Evolutionary conservation across 2,329 filamentous ascomycete genomes (phyloP), one percentile per base, ranked within the genome.

Genomic region (Teratosphaeriaceae sp.): DNA sequence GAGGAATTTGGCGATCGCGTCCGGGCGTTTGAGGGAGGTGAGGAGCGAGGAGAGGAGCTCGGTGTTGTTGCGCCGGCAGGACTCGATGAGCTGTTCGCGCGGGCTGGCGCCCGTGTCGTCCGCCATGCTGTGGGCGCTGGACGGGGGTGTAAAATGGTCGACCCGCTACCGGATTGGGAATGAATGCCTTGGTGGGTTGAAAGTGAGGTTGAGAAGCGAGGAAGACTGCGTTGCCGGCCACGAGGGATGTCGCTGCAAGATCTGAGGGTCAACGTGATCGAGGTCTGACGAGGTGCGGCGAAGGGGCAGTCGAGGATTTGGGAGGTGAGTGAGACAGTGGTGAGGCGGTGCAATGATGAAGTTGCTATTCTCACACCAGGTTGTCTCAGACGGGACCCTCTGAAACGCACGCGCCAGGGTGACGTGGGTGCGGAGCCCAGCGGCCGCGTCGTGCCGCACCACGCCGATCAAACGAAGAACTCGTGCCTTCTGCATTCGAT

Each of bases 11-110:
- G 88, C 81, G 47, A 87, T 79, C 57, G 85, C 74, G 46, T 79
- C 74, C 42, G 73, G 66, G 6, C 70, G 62, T 42, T 68, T 64
- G 50, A 64, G 40, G 52, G 70, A 69, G 31, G 76, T 68, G 53
- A 96, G 74, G 44, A 89, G 76, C 57, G 92, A 83, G 56, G 78
- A 69, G 44, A 97, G 79, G 47, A 97, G 80, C 42, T 90, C 83
- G 54, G 82, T 82, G 69, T 97, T 96, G 75, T 97, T 90, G 60
- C 88, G 80, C 48, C 90, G 87, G 70, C 86, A 94, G 57, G 92
- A 87, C 72, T 94, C 90, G 67, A 97, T 80, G 56, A 97, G 78
- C 59, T 86, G 78, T 71, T 97, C 90, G 65, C 82, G 76, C 36
- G 82, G 79, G 47, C 86, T 86, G 55, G 90, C 90, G 63, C 90